Percentiles rank a stretch among this genome's conserved stretches.
phyloP scores from a whole-genome alignment of 1,139 yeast species.

The Hansenula anomala region DNA sequence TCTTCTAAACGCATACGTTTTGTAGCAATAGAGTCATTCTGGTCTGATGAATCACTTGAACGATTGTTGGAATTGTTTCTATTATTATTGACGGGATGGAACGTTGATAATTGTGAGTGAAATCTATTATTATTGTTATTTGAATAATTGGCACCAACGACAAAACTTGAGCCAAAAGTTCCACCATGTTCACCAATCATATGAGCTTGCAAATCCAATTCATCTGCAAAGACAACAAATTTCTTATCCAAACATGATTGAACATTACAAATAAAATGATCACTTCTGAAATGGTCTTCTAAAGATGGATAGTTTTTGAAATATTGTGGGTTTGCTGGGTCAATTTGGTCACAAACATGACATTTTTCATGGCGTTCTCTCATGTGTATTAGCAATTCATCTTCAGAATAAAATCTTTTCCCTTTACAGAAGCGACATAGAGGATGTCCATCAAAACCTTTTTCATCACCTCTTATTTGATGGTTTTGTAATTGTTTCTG shows the following conservation, averaged over 20 bases:
- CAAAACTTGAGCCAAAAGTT: constrained; percentile 39
- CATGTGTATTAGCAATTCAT: constrained; percentile 79
- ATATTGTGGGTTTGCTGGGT: constrained; percentile 65
- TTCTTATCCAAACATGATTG: constrained; percentile 81
- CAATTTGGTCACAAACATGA: constrained; percentile 76
- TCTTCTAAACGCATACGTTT: constrained; percentile 71
- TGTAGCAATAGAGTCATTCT: constrained; percentile 41
- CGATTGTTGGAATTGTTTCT: constrained; percentile 15
- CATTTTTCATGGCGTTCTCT: constrained; percentile 86
- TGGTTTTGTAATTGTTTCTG: constrained; percentile 64
- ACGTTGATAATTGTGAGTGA: constrained; percentile 69
- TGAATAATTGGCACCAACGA: constrained; percentile 41
- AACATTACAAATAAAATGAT: constrained; percentile 79
- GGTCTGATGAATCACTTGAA: constrained; percentile 23
- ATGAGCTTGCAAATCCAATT: constrained; percentile 83
- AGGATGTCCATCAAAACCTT: constrained; percentile 89
- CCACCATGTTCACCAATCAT: constrained; percentile 81
- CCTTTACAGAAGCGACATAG: constrained; percentile 77
- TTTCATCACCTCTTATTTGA: constrained; percentile 58
- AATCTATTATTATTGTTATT: constrained; percentile 38
- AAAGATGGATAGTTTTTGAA: constrained; percentile 72
- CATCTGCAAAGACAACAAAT: constrained; percentile 88
- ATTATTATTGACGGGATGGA: constrained; percentile 24
- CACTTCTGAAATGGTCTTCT: constrained; percentile 65
- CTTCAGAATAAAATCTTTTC: constrained; percentile 79